These are phyloP conservation scores for Parasitella parasitica DNA, from an alignment of 371 early-diverging fungal genomes.

Conservation along the genomic window DNA sequence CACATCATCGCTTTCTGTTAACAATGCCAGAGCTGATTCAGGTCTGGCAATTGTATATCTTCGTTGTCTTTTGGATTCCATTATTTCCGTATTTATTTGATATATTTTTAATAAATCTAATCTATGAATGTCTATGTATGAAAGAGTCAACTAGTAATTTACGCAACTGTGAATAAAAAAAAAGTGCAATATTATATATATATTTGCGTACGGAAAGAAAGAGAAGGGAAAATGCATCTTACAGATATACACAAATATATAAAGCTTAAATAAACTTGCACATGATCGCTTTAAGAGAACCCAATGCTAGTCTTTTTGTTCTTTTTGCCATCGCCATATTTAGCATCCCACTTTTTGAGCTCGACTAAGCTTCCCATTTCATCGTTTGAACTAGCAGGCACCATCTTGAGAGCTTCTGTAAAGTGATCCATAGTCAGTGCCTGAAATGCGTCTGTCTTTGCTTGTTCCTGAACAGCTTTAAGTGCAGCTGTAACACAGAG, in stretches of 20 bases:
- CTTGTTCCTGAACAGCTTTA: conserved; percentile 63
- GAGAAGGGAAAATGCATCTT: background rate
- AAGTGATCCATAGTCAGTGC: conserved; percentile 64
- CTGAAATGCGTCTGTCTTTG: conserved; percentile 7
- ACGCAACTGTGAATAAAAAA: background rate
- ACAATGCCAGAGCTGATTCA: conserved; percentile 12
- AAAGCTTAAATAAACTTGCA: conserved; percentile 1
- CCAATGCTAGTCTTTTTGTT: conserved; percentile 36
- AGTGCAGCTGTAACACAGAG: conserved; percentile 94
- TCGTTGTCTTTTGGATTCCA: conserved; percentile 7
- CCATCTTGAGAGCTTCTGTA: conserved; percentile 76
- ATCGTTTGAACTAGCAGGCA: conserved; percentile 84
- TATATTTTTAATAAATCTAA: background rate
- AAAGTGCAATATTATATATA: background rate
- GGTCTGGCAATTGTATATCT: conserved; percentile 15
- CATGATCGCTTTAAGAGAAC: conserved; percentile 32
- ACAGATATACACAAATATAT: background rate
- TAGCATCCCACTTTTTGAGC: conserved; percentile 85
- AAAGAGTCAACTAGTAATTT: too few species aligned
- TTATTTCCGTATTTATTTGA: background rate
- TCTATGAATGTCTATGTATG: too few species aligned
- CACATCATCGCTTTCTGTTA: background rate
- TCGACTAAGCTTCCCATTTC: conserved; percentile 83
- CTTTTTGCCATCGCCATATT: conserved; percentile 79
- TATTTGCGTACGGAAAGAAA: background rate